Conservation (phyloP, 345 rosid genomes). For the Dipteronia sinensis region DNA sequence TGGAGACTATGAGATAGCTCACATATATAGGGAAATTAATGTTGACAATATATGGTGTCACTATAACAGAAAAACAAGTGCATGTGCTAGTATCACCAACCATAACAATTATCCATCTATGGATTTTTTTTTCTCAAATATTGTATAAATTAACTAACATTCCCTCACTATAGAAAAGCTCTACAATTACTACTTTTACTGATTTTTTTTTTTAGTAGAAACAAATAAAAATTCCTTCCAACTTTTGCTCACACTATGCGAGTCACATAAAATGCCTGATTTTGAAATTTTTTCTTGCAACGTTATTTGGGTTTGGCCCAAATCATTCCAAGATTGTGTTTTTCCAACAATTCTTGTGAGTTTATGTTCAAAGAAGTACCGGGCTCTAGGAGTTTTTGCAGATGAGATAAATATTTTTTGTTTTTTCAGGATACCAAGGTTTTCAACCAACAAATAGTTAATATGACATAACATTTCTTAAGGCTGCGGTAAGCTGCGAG, state of each 20-base stretch:
- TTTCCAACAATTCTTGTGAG: neutral
- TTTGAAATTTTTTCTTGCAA: neutral
- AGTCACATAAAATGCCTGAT: neutral
- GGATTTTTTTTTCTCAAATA: neutral
- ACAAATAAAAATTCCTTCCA: neutral
- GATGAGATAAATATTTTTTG: neutral
- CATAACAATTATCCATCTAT: neutral
- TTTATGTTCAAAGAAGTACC: neutral
- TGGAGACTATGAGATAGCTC: neutral
- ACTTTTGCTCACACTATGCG: neutral
- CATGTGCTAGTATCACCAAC: conserved; percentile 12
- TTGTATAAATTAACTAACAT: neutral
- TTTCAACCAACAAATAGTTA: neutral
- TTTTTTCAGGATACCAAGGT: neutral
- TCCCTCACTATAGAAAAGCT: neutral
- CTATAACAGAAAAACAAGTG: neutral
- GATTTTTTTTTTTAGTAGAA: neutral
- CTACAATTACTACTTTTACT: neutral
- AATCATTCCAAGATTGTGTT: neutral
- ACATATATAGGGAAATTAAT: neutral
- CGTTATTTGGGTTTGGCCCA: neutral
- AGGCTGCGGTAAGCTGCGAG: neutral
- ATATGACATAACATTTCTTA: neutral
- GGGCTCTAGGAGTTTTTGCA: neutral
- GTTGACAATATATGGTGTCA: neutral